Percentiles rank a stretch among this genome's conserved stretches.
Evolutionary conservation across 202 grass and related monocot genomes (phyloP).

Genomic region (Cymbopogon flexuosus): DNA sequence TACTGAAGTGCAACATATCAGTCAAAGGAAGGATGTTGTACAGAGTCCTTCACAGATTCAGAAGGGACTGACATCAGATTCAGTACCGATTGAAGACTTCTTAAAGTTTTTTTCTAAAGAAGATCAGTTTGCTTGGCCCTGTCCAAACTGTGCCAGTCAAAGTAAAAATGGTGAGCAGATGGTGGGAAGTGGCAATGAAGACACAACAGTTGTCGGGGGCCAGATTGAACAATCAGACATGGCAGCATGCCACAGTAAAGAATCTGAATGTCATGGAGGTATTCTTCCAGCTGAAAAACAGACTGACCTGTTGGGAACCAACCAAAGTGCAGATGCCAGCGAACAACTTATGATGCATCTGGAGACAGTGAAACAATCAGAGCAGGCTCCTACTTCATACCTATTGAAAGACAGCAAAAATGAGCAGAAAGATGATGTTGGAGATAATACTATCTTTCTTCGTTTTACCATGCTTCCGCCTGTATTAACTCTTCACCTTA

Average conservation of each 20-base stretch:
- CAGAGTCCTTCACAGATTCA: conserved; percentile 20
- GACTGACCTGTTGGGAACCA: no score
- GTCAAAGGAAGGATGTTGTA: conserved; percentile 34
- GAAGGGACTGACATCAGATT: conserved; percentile 1
- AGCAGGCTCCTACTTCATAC: no score
- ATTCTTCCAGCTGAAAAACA: no score
- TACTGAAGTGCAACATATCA: conserved; percentile 14
- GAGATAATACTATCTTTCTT: conserved; percentile 32
- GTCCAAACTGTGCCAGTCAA: not conserved
- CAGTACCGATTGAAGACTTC: conserved; percentile 45
- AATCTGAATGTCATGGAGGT: no score
- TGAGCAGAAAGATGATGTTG: not conserved
- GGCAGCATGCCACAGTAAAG: no score
- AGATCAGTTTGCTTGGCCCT: not conserved
- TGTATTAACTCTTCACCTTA: conserved; percentile 62
- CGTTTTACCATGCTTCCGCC: conserved; percentile 45
- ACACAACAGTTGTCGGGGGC: no score
- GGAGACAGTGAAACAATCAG: no score
- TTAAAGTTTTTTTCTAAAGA: conserved; percentile 30
- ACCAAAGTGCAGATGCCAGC: no score
- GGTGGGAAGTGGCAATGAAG: not conserved
- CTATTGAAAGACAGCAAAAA: no score
- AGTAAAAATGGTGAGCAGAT: not conserved
- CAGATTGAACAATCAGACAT: no score
- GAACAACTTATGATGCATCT: no score